phyloP scores from a whole-genome alignment of 805 yeast genomes.

The Scheffersomyces lignosus region DNA sequence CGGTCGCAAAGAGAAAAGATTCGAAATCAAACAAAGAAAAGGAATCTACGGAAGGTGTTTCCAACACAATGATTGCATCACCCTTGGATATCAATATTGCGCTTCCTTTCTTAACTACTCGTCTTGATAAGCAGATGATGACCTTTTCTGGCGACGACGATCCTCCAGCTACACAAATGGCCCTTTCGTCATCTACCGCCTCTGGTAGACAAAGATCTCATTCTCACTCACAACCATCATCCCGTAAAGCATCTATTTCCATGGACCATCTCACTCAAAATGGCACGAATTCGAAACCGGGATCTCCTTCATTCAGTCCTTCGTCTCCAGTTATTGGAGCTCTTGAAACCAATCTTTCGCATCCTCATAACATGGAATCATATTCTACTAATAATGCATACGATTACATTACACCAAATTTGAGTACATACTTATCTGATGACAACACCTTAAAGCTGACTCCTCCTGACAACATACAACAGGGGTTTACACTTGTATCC shows the following conservation, averaged over 20 bases:
- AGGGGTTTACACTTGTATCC: slow-evolving; percentile 34
- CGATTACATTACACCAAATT: slow-evolving; percentile 30
- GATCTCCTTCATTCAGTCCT: slow-evolving; percentile 13
- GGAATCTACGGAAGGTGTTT: slow-evolving; percentile 4
- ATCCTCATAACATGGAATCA: slow-evolving; percentile 7
- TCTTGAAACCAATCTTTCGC: slow-evolving; percentile 39
- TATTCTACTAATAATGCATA: slow-evolving; percentile 9
- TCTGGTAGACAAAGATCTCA: background rate
- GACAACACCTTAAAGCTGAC: slow-evolving; percentile 9
- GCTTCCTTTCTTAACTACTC: slow-evolving; percentile 43
- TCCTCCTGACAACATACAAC: slow-evolving; percentile 28
- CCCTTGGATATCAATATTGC: slow-evolving; percentile 46
- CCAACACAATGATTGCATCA: slow-evolving; percentile 35
- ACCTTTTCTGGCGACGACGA: slow-evolving; percentile 17
- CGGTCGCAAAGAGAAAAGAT: slow-evolving; percentile 15
- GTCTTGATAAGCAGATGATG: slow-evolving; percentile 28
- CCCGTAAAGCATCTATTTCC: slow-evolving; percentile 29
- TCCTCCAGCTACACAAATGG: slow-evolving; percentile 1
- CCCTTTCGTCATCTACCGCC: background rate
- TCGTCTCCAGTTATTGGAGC: slow-evolving; percentile 40
- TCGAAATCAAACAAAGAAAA: slow-evolving; percentile 18
- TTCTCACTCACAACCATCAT: slow-evolving; percentile 12
- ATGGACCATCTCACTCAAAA: slow-evolving; percentile 4
- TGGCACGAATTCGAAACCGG: background rate
- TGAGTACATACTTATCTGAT: slow-evolving; percentile 30